These are phyloP conservation scores for Venustampulla echinocandica DNA, from an alignment of 495 filamentous ascomycete genomes.

Conservation along the genomic window DNA sequence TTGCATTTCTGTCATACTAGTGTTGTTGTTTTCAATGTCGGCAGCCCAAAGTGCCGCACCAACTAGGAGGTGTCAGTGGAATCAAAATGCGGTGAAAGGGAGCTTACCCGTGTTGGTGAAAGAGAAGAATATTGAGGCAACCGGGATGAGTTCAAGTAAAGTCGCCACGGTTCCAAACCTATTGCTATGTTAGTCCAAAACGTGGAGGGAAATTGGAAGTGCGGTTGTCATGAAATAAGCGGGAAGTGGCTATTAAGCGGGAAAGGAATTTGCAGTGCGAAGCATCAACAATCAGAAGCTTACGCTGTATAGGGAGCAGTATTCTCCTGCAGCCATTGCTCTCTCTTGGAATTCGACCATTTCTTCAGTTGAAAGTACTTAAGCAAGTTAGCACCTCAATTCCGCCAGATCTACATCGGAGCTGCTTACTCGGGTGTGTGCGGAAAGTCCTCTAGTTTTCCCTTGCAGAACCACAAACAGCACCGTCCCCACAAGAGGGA, in stretches of 20 bases:
- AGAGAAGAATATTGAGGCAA: slow-evolving; percentile 73
- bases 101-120: slow-evolving; percentile 73
- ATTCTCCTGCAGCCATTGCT: slow-evolving; percentile 56
- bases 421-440: slow-evolving; percentile 26
- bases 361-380: slow-evolving; percentile 86
- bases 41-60: slow-evolving; percentile 92
- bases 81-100: not conserved
- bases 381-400: slow-evolving; percentile 1
- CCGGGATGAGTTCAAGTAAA: slow-evolving; percentile 74
- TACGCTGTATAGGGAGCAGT: slow-evolving; percentile 67
- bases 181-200: slow-evolving; percentile 13
- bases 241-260: no score
- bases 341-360: slow-evolving; percentile 52
- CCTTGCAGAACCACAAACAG: slow-evolving; percentile 74
- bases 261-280: no score
- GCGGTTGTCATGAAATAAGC: not conserved
- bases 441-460: slow-evolving; percentile 28
- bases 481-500: slow-evolving; percentile 76
- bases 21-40: slow-evolving; percentile 66
- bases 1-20: slow-evolving; percentile 38
- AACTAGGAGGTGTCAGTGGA: slow-evolving; percentile 28
- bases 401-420: not conserved
- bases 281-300: slow-evolving; percentile 25
- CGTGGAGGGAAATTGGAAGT: not conserved
- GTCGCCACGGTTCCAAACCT: slow-evolving; percentile 74